phyloP scores from a whole-genome alignment of 768 basidiomycete genomes.

The Hygrophorus russula region DNA sequence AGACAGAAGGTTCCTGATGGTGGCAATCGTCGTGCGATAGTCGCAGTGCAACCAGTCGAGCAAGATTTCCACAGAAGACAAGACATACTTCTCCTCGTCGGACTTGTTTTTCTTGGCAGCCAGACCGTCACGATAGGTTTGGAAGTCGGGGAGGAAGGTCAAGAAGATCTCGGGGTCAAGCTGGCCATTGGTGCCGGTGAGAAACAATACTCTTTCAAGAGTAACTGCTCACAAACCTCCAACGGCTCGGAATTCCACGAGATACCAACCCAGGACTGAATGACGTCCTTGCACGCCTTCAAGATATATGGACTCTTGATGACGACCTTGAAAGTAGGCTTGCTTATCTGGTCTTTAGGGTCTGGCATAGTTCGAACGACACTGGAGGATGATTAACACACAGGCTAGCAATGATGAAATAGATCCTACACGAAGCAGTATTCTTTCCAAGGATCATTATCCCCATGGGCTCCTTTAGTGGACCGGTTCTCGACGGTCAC shows the following conservation, averaged over 20 bases:
- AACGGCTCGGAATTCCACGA: conserved; percentile 53
- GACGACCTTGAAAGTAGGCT: conserved; percentile 39
- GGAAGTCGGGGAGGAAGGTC: conserved; percentile 36
- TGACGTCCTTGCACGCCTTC: conserved; percentile 46
- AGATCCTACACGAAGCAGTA: conserved; percentile 36
- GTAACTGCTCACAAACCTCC: conserved; percentile 24
- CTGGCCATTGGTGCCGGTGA: conserved; percentile 15
- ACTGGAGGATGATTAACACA: background rate
- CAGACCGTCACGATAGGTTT: conserved; percentile 29
- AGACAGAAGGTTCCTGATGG: conserved; percentile 33
- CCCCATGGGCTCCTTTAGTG: conserved; percentile 20
- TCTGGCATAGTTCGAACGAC: conserved; percentile 40
- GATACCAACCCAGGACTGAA: conserved; percentile 45
- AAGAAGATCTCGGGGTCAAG: conserved; percentile 48
- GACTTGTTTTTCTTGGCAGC: conserved; percentile 24
- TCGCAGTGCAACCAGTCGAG: conserved; percentile 37
- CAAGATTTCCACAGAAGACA: conserved; percentile 38
- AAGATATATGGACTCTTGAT: conserved; percentile 49
- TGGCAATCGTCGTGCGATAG: conserved; percentile 35
- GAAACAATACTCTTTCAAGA: background rate
- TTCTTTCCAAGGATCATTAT: conserved; percentile 46
- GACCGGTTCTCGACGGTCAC: conserved; percentile 37
- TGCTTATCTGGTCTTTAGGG: conserved; percentile 16
- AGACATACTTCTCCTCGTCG: conserved; percentile 28
- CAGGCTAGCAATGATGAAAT: background rate